Percentiles rank a stretch among this genome's conserved stretches.
Evolutionary conservation across 1,139 yeast species (phyloP).

Genomic region (Pichia sp.): DNA sequence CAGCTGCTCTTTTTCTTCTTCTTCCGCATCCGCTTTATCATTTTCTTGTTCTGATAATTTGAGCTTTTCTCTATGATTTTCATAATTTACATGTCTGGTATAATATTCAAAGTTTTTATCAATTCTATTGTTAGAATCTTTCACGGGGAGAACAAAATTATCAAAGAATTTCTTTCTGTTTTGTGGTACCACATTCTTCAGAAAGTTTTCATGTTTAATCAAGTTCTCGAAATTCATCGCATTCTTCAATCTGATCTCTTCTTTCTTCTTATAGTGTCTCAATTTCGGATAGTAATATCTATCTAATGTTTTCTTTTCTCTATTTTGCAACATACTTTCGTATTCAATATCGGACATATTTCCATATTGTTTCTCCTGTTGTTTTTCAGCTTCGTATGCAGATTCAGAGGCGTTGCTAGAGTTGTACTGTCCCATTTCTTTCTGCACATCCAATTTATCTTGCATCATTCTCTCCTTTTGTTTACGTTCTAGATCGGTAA

Average conservation of each 20-base stretch:
- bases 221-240: constrained; percentile 25
- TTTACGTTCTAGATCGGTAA: constrained; percentile 51
- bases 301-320: constrained; percentile 29
- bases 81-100: constrained; percentile 40
- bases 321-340: constrained; percentile 25
- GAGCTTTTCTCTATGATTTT: constrained; percentile 36
- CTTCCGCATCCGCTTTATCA: constrained; percentile 36
- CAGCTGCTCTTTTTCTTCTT: constrained; percentile 27
- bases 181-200: constrained; percentile 23
- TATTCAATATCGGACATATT: constrained; percentile 22
- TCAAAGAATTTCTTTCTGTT: constrained; percentile 35
- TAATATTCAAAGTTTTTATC: constrained; percentile 35
- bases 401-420: not conserved
- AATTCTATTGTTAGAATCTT: constrained; percentile 28
- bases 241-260: constrained; percentile 22
- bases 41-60: constrained; percentile 37
- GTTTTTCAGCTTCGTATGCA: not conserved
- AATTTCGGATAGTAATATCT: constrained; percentile 19
- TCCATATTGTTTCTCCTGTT: not conserved
- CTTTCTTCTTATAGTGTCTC: constrained; percentile 23
- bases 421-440: constrained; percentile 14
- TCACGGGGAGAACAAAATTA: constrained; percentile 29
- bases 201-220: constrained; percentile 25
- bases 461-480: constrained; percentile 51
- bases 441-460: constrained; percentile 53